Evolutionary conservation across 2,329 filamentous ascomycete genomes (phyloP).

Genomic region (Paraphoma sp.): DNA sequence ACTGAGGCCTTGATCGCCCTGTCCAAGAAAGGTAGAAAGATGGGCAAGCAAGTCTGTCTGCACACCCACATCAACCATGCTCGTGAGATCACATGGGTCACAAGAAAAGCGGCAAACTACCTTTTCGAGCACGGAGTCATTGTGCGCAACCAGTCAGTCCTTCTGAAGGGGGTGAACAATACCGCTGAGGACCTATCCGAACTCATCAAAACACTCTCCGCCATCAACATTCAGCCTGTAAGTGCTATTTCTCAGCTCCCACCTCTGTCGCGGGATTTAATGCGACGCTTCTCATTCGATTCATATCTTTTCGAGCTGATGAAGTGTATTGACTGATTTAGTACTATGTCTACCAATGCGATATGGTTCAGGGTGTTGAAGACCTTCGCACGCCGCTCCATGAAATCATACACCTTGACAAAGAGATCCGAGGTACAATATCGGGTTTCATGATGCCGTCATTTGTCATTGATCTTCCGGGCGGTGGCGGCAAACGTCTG

Average conservation of each 20-base stretch:
- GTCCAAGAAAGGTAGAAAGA: slow-evolving; percentile 56
- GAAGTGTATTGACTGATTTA: slow-evolving; percentile 25
- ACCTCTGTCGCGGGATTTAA: background rate
- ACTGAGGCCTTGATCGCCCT: slow-evolving; percentile 59
- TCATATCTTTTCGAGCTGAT: background rate
- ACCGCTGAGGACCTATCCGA: slow-evolving; percentile 58
- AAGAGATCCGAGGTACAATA: slow-evolving; percentile 64
- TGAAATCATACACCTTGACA: slow-evolving; percentile 65
- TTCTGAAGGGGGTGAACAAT: slow-evolving; percentile 67
- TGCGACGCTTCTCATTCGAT: background rate
- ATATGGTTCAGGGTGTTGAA: slow-evolving; percentile 67
- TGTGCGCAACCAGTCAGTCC: slow-evolving; percentile 67
- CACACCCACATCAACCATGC: slow-evolving; percentile 73
- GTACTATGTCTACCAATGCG: slow-evolving; percentile 72
- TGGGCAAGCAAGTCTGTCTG: slow-evolving; percentile 66
- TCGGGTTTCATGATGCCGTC: slow-evolving; percentile 69
- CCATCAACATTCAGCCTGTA: slow-evolving; percentile 65
- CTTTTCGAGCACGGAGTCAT: slow-evolving; percentile 60
- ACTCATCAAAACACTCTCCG: slow-evolving; percentile 62
- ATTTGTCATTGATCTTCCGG: slow-evolving; percentile 69
- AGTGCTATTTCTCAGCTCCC: slow-evolving; percentile 21
- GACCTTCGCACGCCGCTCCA: slow-evolving; percentile 68
- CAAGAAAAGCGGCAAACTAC: slow-evolving; percentile 57
- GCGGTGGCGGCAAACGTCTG: slow-evolving; percentile 68
- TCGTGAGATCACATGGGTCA: slow-evolving; percentile 68